phyloP scores from a whole-genome alignment of 495 filamentous ascomycete species.

The Penicillium pancosmium region DNA sequence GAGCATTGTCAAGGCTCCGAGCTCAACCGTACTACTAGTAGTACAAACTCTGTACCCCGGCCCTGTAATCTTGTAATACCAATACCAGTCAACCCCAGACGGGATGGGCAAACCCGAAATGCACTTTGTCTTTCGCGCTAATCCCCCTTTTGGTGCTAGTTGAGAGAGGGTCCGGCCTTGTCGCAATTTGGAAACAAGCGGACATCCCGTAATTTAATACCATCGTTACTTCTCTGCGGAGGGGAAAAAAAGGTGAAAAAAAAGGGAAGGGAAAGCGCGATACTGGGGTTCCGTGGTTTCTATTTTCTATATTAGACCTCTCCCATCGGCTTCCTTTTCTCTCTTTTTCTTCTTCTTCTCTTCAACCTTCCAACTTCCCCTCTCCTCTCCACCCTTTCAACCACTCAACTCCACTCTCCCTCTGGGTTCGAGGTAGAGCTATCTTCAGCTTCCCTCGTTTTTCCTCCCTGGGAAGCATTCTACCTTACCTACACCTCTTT shows the following conservation, averaged over 20 bases:
- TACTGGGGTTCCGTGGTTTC: constrained; percentile 6
- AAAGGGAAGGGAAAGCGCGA: constrained; percentile 6
- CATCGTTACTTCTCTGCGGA: not conserved
- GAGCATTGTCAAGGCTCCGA: not conserved
- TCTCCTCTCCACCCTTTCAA: not conserved
- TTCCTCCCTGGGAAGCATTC: not conserved
- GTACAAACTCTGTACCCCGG: not conserved
- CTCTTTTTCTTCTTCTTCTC: constrained; percentile 6
- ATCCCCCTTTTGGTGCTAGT: not conserved
- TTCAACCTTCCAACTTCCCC: constrained; percentile 1
- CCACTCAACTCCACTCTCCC: constrained; percentile 1
- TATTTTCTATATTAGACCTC: constrained; percentile 1
- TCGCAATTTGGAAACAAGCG: constrained; percentile 17
- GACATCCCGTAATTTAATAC: constrained; percentile 10
- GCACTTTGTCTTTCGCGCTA: not conserved
- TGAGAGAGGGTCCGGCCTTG: constrained; percentile 1
- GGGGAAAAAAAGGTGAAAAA: constrained; percentile 3
- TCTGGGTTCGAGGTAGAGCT: constrained; percentile 18
- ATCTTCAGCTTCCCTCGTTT: constrained; percentile 15
- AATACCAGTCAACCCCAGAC: not conserved
- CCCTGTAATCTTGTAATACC: not conserved
- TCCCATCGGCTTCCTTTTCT: constrained; percentile 10
- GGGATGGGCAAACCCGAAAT: constrained; percentile 1
- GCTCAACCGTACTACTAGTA: not conserved
- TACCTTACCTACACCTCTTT: not conserved